Evolutionary conservation across 306 rosid genomes (phyloP).

Genomic region (Castanospermum australe): DNA sequence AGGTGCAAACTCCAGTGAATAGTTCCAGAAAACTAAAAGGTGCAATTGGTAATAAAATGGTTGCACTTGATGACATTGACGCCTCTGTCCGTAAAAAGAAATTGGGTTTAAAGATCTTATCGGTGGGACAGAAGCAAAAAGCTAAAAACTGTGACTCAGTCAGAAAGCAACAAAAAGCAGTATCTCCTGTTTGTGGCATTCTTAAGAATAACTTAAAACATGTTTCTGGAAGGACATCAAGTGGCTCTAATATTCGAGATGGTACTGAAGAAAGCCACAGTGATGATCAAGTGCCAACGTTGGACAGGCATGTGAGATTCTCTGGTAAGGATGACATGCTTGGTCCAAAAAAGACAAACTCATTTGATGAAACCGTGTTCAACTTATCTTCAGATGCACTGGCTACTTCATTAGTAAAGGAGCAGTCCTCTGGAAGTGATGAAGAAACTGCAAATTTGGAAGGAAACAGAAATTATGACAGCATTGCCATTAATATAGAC

Average conservation of each 20-base stretch:
- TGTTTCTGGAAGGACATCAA: conserved; percentile 45
- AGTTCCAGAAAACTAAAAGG: conserved; percentile 50
- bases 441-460: conserved; percentile 51
- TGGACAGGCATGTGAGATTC: conserved; percentile 55
- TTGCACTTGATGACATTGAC: conserved; percentile 36
- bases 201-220: conserved; percentile 48
- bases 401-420: conserved; percentile 48
- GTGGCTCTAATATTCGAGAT: conserved; percentile 34
- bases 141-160: conserved; percentile 28
- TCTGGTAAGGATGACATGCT: conserved; percentile 52
- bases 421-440: conserved; percentile 46
- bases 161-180: conserved; percentile 40
- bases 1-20: conserved; percentile 39
- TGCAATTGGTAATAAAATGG: conserved; percentile 32
- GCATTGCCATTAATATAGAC: conserved; percentile 28
- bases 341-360: conserved; percentile 43
- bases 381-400: conserved; percentile 44
- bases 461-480: conserved; percentile 29
- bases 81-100: conserved; percentile 46
- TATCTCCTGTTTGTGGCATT: conserved; percentile 53
- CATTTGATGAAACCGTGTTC: conserved; percentile 42
- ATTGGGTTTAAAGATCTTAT: conserved; percentile 37
- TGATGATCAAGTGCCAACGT: conserved; percentile 34
- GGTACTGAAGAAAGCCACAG: conserved; percentile 37
- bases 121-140: conserved; percentile 45